Conservation (phyloP, 805 yeast genomes). For the Kodamaea neixiangensis region DNA sequence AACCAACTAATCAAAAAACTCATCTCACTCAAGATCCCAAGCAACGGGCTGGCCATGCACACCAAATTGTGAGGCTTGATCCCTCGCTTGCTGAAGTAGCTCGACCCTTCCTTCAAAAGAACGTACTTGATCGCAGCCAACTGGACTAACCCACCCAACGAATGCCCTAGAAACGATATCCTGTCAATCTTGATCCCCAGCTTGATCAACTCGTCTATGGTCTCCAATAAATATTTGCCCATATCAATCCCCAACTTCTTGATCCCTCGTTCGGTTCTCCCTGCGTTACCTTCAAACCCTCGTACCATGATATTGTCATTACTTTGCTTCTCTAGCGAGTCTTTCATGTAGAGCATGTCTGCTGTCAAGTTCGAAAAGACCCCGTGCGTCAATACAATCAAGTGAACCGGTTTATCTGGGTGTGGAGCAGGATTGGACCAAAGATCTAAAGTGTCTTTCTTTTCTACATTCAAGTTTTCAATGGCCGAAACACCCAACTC, state of each 20-base stretch:
- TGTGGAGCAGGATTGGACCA: conserved; percentile 33
- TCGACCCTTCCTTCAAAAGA: conserved; percentile 30
- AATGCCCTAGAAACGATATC: conserved; percentile 46
- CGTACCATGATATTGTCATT: conserved; percentile 38
- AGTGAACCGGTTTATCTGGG: conserved; percentile 36
- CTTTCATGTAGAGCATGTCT: conserved; percentile 45
- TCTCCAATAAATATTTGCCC: conserved; percentile 28
- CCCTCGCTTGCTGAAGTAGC: conserved; percentile 27
- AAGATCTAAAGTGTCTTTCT: conserved; percentile 30
- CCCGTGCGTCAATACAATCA: conserved; percentile 47
- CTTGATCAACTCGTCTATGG: conserved; percentile 24
- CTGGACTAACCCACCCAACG: conserved; percentile 46
- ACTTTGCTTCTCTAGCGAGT: conserved; percentile 27
- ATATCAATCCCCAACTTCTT: conserved; percentile 36
- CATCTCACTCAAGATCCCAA: conserved; percentile 44
- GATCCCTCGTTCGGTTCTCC: conserved; percentile 43
- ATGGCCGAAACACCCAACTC: conserved; percentile 13
- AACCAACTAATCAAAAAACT: conserved; percentile 42
- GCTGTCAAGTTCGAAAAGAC: conserved; percentile 45
- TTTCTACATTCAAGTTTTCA: conserved; percentile 28
- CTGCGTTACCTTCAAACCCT: conserved; percentile 44
- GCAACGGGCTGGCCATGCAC: conserved; percentile 44
- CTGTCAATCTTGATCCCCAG: conserved; percentile 21
- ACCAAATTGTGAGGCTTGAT: conserved; percentile 37
- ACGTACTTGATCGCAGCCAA: conserved; percentile 42